Evolutionary conservation across 1,284 basidiomycete genomes (phyloP).

Genomic region (Heterobasidion occidentale): DNA sequence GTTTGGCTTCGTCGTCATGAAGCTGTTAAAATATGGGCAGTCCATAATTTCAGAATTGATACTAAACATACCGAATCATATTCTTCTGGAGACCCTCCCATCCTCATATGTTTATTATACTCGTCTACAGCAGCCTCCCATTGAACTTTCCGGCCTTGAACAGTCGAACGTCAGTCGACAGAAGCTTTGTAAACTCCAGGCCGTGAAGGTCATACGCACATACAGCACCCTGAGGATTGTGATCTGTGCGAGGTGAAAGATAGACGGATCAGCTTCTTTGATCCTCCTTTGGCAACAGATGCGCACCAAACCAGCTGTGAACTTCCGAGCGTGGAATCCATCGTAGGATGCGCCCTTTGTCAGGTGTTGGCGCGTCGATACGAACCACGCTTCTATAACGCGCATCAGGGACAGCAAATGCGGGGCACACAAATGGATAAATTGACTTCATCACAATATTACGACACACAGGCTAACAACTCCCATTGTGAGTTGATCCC

Average conservation of each 20-base stretch:
- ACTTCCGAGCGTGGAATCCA: background rate
- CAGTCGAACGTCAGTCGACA: too few relatives aligned
- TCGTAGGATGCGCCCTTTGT: background rate
- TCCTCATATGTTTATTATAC: background rate
- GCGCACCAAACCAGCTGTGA: background rate
- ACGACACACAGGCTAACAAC: background rate
- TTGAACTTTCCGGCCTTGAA: slow-evolving; percentile 4
- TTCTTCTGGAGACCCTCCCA: background rate
- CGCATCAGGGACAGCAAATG: background rate
- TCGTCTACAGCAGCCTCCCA: background rate
- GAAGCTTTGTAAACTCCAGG: too few relatives aligned
- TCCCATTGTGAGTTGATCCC: background rate
- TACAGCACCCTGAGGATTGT: too few relatives aligned
- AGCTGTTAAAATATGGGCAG: background rate
- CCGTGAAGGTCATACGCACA: too few relatives aligned
- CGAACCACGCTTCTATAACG: background rate
- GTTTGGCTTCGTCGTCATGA: background rate
- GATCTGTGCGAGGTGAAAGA: background rate
- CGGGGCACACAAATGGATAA: background rate
- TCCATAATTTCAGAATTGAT: too few relatives aligned
- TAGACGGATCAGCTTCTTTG: background rate
- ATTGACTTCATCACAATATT: background rate
- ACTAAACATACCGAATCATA: background rate
- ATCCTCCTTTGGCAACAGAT: background rate
- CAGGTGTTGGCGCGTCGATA: background rate